Evolutionary conservation across 192 early-diverging fungal species (phyloP), one percentile per base, ranked within the genome.

Genomic region (Coemansia sp.): DNA sequence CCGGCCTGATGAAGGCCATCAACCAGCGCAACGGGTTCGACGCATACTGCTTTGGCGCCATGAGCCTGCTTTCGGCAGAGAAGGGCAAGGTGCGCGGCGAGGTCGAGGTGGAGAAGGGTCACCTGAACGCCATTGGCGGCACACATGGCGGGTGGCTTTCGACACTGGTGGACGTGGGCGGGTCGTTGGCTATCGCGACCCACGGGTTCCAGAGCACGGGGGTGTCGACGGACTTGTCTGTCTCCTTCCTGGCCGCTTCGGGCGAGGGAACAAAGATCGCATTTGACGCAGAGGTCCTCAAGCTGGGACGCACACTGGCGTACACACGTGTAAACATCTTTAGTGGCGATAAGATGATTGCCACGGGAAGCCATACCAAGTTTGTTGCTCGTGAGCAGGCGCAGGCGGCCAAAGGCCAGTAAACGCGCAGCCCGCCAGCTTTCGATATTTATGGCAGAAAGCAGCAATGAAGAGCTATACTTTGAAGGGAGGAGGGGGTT

Each of bases 61-160:
- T 70, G 53, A 59, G 47, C 20, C 37, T 70, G 27, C 45, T 71
- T 11, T 58, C 56, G 7, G 67, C 67, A 0, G 67, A 71, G 19
- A 33, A 32, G 14, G 69, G 69, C 0, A 56, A 42, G 22, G 69
- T 73, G 34, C 55, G 54, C 19, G 54, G 54, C 31, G 56, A 61
- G 42, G 52, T 67, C 14, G 52, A 48, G 14, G 44, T 67, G 12
- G 34, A 38, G 29, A 51, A 44, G 25, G 51, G 43, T 7, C 45
- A 64, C 19, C 32, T 60, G 19, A 76, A 76, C 22, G 46, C 56
- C 5, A 51, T 67, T 10, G 67, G 74, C 5, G 53, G 61, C 33
- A 68, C 74, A 3, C 74, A 76, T n/a, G 74, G 74, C 29, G 74
- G 74, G n/a, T 76, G 74, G 74, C 47, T 76, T 12, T 65, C 67